phyloP scores from a whole-genome alignment of 257 asterid species.

The Solanum chilense region DNA sequence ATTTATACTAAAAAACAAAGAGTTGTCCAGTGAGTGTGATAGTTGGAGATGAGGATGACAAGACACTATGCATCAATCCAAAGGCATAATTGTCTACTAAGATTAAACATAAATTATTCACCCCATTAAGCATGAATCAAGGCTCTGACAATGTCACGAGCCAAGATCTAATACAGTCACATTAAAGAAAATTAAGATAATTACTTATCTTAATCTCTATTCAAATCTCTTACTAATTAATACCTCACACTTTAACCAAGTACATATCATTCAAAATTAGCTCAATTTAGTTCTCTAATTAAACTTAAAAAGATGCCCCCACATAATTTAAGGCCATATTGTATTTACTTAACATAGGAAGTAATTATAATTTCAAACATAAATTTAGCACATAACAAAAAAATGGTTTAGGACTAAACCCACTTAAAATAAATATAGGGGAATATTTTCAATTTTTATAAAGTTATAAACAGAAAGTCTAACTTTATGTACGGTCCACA shows the following conservation, averaged over 20 bases:
- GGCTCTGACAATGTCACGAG: constrained; percentile 10
- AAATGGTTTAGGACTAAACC: neutral
- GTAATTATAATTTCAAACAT: neutral
- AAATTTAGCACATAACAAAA: neutral
- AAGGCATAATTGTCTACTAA: neutral
- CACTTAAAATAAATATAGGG: neutral
- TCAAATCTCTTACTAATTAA: neutral
- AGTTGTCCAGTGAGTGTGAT: neutral
- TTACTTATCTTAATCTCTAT: neutral
- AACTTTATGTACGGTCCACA: constrained; percentile 7
- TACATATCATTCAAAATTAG: neutral
- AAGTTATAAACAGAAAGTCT: neutral
- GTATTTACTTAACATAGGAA: neutral
- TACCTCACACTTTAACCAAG: neutral
- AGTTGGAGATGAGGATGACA: neutral
- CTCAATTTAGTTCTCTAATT: neutral
- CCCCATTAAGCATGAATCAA: neutral
- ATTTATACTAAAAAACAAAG: neutral
- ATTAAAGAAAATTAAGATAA: neutral
- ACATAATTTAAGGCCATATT: neutral
- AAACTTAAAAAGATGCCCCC: neutral
- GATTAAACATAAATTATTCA: neutral
- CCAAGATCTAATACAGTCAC: neutral
- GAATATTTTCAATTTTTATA: constrained; percentile 30
- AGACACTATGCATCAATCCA: constrained; percentile 1